Conservation (phyloP, 1,139 yeast genomes). For the Hansenula lynferdii region DNA sequence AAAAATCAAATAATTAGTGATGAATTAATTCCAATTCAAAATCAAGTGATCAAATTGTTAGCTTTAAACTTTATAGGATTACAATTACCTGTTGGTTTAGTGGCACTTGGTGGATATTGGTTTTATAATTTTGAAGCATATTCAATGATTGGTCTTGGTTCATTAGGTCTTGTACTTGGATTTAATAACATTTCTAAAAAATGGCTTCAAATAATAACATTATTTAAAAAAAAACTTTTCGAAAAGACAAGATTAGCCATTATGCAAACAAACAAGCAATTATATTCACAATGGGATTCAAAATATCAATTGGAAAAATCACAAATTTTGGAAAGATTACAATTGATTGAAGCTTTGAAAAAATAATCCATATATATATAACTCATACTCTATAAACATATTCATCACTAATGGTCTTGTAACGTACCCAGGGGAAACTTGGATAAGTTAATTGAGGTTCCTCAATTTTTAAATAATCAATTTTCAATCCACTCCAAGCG, state of each 20-base stretch:
- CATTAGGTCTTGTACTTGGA: conserved; percentile 26
- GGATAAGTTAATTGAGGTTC: conserved; percentile 69
- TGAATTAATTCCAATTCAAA: conserved; percentile 20
- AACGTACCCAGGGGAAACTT: conserved; percentile 80
- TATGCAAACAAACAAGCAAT: conserved; percentile 13
- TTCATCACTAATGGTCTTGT: conserved; percentile 51
- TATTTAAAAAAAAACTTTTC: conserved; percentile 18
- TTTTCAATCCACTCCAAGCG: conserved; percentile 68
- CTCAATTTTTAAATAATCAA: conserved; percentile 63
- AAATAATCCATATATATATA: neutral
- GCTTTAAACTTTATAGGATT: conserved; percentile 23
- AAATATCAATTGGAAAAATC: conserved; percentile 19
- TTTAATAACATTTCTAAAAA: conserved; percentile 24
- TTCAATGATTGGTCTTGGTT: conserved; percentile 27
- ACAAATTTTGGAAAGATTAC: conserved; percentile 15
- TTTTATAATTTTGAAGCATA: conserved; percentile 23
- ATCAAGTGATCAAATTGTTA: conserved; percentile 20
- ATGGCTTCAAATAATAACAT: conserved; percentile 19
- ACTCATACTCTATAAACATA: conserved; percentile 24
- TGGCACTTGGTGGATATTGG: conserved; percentile 22
- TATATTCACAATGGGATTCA: conserved; percentile 16
- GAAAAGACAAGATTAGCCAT: conserved; percentile 21
- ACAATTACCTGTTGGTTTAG: conserved; percentile 25
- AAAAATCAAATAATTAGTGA: conserved; percentile 17
- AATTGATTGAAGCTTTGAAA: conserved; percentile 4